Evolutionary conservation across 2,329 filamentous ascomycete genomes (phyloP).

Genomic region (Trichoderma atroviride): DNA sequence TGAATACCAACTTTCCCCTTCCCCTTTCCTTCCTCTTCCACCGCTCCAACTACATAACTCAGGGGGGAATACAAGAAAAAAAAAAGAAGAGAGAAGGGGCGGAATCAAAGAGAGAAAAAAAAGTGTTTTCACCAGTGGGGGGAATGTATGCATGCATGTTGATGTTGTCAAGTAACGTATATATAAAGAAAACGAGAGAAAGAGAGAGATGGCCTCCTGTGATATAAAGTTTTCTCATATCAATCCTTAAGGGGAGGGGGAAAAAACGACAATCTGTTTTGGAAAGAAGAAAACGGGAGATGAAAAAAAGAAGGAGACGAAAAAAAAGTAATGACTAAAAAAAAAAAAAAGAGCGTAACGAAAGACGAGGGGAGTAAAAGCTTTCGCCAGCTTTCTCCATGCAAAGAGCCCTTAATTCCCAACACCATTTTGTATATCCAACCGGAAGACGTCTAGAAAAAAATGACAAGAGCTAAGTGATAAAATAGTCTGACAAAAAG

Average conservation of each 20-base stretch:
- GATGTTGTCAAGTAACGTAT: neutral
- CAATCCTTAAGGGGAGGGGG: no score
- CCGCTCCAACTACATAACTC: neutral
- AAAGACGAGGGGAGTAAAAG: slow-evolving; percentile 8
- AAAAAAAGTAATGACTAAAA: slow-evolving; percentile 8
- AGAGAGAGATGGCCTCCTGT: slow-evolving; percentile 22
- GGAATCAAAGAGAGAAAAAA: no score
- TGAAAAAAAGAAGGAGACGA: neutral
- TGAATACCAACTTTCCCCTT: neutral
- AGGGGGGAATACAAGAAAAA: neutral
- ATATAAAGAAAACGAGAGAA: slow-evolving; percentile 17
- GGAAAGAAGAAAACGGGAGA: neutral
- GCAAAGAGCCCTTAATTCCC: slow-evolving; percentile 22
- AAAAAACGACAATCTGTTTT: neutral
- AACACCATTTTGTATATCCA: slow-evolving; percentile 26
- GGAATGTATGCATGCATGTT: neutral
- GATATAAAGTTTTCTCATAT: neutral
- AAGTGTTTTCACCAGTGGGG: neutral
- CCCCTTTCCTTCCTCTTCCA: neutral
- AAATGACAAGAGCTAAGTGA: slow-evolving; percentile 15
- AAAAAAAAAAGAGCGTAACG: slow-evolving; percentile 24
- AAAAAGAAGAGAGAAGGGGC: neutral
- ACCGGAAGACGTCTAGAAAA: slow-evolving; percentile 20
- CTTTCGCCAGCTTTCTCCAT: slow-evolving; percentile 11
- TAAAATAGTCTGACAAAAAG: neutral